Conservation (phyloP, 805 yeast species). For the Candida bentonensis region DNA sequence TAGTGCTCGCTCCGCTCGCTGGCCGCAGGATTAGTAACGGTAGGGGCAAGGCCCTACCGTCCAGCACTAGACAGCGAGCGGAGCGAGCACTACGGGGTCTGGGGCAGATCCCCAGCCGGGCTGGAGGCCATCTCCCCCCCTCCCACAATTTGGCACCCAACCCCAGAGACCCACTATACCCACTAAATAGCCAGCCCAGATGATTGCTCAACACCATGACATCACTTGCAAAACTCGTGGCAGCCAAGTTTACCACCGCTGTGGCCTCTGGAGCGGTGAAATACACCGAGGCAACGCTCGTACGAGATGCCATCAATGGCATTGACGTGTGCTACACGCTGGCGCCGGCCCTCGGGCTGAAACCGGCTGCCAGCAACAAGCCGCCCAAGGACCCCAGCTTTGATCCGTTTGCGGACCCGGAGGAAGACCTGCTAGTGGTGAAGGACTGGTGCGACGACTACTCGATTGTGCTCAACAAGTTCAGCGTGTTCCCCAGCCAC, state of each 20-base stretch:
- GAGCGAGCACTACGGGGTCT: too few relatives aligned
- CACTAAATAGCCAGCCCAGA: too few relatives aligned
- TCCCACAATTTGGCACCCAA: too few relatives aligned
- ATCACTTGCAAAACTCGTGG: not conserved
- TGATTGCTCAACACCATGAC: not conserved
- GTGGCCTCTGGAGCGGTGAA: not conserved
- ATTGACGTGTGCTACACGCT: slow-evolving; percentile 19
- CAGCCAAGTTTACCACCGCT: not conserved
- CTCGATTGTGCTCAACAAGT: slow-evolving; percentile 68
- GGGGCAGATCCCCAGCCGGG: too few relatives aligned
- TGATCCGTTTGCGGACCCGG: slow-evolving; percentile 50
- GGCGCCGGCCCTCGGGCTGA: slow-evolving; percentile 24
- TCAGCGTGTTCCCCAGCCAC: slow-evolving; percentile 70
- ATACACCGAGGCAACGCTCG: not conserved
- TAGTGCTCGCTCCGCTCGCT: too few relatives aligned
- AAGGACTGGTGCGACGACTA: slow-evolving; percentile 38
- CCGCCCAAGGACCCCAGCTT: slow-evolving; percentile 2
- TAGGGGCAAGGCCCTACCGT: too few relatives aligned
- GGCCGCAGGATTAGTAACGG: too few relatives aligned
- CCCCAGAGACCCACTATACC: too few relatives aligned
- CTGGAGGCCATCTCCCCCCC: too few relatives aligned
- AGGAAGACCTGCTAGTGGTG: slow-evolving; percentile 53
- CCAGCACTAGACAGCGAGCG: too few relatives aligned
- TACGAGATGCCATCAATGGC: slow-evolving; percentile 12
- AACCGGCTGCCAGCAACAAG: slow-evolving; percentile 14